Evolutionary conservation across 495 filamentous ascomycete species (phyloP).

Genomic region (Aspergillus affinis): DNA sequence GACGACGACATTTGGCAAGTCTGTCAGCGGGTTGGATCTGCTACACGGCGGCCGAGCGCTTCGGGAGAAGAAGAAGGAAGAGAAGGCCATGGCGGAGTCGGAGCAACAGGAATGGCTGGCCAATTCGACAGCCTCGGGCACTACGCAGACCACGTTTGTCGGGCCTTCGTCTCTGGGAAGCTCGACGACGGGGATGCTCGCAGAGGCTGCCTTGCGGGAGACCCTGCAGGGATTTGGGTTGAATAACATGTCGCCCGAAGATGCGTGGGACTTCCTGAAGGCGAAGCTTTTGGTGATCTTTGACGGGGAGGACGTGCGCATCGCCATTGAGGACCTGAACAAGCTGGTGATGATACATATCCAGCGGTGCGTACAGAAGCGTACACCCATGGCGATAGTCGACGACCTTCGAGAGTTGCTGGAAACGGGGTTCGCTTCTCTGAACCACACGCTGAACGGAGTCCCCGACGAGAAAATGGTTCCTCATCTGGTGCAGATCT

Average conservation of each 20-base stretch:
- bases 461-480: slow-evolving; percentile 82
- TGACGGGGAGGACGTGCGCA: slow-evolving; percentile 83
- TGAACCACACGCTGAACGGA: slow-evolving; percentile 78
- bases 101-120: slow-evolving; percentile 46
- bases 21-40: slow-evolving; percentile 78
- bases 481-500: slow-evolving; percentile 84
- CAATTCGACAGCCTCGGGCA: slow-evolving; percentile 27
- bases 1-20: slow-evolving; percentile 71
- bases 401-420: slow-evolving; percentile 81
- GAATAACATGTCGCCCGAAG: slow-evolving; percentile 80
- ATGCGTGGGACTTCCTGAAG: slow-evolving; percentile 95
- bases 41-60: slow-evolving; percentile 80
- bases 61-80: slow-evolving; percentile 89
- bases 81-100: slow-evolving; percentile 56
- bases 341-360: slow-evolving; percentile 79
- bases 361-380: slow-evolving; percentile 70
- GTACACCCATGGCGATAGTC: slow-evolving; percentile 65
- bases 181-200: slow-evolving; percentile 28
- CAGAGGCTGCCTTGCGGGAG: slow-evolving; percentile 45
- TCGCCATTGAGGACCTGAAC: slow-evolving; percentile 94
- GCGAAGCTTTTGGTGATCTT: slow-evolving; percentile 88
- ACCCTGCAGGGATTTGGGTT: slow-evolving; percentile 63
- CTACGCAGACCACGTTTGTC: slow-evolving; percentile 30
- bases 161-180: slow-evolving; percentile 39
- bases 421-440: slow-evolving; percentile 73